Conservation (phyloP, 2,329 filamentous ascomycete genomes). For the Monosporascus sp. region DNA sequence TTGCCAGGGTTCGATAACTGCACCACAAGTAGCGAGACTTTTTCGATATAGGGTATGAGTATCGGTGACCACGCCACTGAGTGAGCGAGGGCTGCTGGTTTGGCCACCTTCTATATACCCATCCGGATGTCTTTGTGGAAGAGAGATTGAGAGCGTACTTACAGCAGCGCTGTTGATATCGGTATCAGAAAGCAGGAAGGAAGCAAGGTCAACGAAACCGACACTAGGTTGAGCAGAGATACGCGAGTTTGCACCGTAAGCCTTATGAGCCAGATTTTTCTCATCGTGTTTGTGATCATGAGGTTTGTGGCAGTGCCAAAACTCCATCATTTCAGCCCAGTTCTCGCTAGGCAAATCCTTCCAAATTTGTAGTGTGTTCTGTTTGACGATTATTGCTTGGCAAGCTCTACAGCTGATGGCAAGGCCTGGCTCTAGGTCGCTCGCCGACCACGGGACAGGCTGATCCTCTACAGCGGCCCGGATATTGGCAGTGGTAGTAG, state of each 20-base stretch:
- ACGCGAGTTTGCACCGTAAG: conserved; percentile 76
- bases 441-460: conserved; percentile 51
- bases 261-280: conserved; percentile 55
- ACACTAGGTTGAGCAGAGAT: conserved; percentile 61
- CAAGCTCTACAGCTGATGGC: conserved; percentile 40
- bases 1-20: conserved; percentile 31
- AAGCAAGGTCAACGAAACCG: conserved; percentile 76
- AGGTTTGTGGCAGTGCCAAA: conserved; percentile 99
- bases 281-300: conserved; percentile 47
- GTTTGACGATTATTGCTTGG: conserved; percentile 30
- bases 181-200: conserved; percentile 62
- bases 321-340: conserved; percentile 99
- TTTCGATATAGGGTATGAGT: conserved; percentile 60
- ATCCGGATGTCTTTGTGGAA: conserved; percentile 5
- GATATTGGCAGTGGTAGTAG: neutral
- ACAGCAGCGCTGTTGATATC: conserved; percentile 54
- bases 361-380: conserved; percentile 53
- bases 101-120: conserved; percentile 62
- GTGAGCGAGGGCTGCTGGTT: conserved; percentile 35
- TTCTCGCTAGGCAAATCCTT: conserved; percentile 94
- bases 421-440: conserved; percentile 35
- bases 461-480: conserved; percentile 30
- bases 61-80: conserved; percentile 60
- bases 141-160: conserved; percentile 19
- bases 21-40: conserved; percentile 22